Base-by-base conservation (phyloP, 139 green algal species). In the Nannochloris sp. region DNA sequence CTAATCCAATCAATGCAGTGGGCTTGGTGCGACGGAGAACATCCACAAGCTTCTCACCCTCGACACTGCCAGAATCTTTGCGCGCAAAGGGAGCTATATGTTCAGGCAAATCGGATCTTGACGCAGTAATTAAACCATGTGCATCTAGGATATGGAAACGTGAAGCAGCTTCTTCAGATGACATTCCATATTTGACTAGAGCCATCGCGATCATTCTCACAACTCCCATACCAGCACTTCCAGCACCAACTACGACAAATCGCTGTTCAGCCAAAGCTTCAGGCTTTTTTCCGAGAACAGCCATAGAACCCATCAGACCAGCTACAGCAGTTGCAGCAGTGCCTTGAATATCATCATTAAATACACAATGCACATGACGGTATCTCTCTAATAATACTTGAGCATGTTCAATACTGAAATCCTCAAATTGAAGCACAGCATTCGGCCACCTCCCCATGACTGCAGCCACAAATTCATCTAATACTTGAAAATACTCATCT, bases 1-100 rank as follows among this genome's bases (percentile, higher is more conserved):
- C 74, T 30, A 93, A 71, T 3, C 91, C 91, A 9, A 97, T 76
- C 47, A 97, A 76, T 6, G 85, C 79, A 3, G 88, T 96, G 8
- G 90, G 89, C 57, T 84, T 85, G 9, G 87, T 68, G 14, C 60
- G 48, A 9, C 71, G 71, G 25, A 89, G 60, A 13, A 89, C 78
- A 0, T 88, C 71, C 23, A 88, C 31, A n/a, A 96, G 81, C 4
- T 9, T 39, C 38, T 82, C 65, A 0, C 73, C 78, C 38, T 92
- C 85, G 19, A 65, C 32, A 13, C 3, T 23, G 54, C 30, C 54
- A 29, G 51, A 13, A 35, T 77, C 75, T 31, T 65, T 13, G 15
- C 83, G 77, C 1, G 87, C 86, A 83, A 92, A 95, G n/a, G 70
- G 76, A 37, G 44, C 15, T 38, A 90, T 81, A 44, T 83, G 65